phyloP scores from a whole-genome alignment of 148 eudicot genomes.

The Persicaria tinctoria region DNA sequence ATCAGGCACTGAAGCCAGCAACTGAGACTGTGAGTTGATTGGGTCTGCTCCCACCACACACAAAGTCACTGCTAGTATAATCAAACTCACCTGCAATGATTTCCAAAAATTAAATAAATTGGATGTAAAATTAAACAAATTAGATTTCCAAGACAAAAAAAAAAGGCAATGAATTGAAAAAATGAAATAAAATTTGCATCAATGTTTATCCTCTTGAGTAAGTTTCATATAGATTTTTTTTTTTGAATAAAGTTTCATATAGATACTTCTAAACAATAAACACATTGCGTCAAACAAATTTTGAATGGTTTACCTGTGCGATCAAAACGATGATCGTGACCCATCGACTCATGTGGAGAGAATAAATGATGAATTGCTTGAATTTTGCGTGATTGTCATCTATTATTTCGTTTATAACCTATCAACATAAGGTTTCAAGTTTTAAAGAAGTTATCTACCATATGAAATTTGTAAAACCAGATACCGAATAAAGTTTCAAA shows the following conservation, averaged over 20 bases:
- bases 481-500: not conserved
- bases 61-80: not conserved
- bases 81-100: constrained; percentile 1
- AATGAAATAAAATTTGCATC: too few relatives aligned
- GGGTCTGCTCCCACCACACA: constrained; percentile 7
- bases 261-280: not conserved
- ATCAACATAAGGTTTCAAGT: not conserved
- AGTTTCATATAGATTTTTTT: too few relatives aligned
- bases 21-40: not conserved
- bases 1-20: constrained; percentile 4
- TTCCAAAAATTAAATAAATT: too few relatives aligned
- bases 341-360: constrained; percentile 12
- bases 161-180: too few relatives aligned
- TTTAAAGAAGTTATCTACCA: not conserved
- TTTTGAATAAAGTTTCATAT: too few relatives aligned
- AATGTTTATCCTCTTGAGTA: too few relatives aligned
- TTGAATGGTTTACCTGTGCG: constrained; percentile 17
- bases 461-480: not conserved
- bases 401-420: constrained; percentile 16
- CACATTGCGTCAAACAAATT: not conserved
- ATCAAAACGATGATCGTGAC: constrained; percentile 7
- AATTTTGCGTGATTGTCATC: constrained; percentile 12
- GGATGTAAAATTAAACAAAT: too few relatives aligned
- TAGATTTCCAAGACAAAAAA: not conserved
- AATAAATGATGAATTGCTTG: constrained; percentile 14